These are phyloP conservation scores for Aspergillus mulundensis DNA, from an alignment of 495 filamentous ascomycete genomes.

Conservation along the genomic window DNA sequence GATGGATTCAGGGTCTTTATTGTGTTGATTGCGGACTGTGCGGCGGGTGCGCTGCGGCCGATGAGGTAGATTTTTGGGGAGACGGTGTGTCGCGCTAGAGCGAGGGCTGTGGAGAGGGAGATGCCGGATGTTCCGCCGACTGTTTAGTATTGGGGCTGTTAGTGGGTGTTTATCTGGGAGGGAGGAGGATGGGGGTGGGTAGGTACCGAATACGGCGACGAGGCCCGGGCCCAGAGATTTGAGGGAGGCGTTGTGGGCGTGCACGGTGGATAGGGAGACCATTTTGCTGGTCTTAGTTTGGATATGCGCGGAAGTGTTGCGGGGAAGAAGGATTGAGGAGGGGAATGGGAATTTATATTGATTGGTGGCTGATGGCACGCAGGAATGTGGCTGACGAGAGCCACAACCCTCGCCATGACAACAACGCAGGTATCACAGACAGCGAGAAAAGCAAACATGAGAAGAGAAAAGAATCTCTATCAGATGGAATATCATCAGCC, in stretches of 20 bases:
- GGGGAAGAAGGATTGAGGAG: background rate
- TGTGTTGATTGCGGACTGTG: constrained; percentile 22
- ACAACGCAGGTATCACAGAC: too few species aligned
- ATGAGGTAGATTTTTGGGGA: constrained; percentile 47
- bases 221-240: constrained; percentile 41
- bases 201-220: constrained; percentile 50
- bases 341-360: background rate
- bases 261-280: constrained; percentile 38
- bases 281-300: constrained; percentile 23
- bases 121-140: constrained; percentile 66
- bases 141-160: constrained; percentile 10
- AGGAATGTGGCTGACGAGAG: constrained; percentile 1
- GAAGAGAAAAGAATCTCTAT: background rate
- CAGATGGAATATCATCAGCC: too few species aligned
- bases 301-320: background rate
- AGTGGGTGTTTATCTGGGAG: background rate
- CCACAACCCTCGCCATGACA: too few species aligned
- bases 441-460: background rate
- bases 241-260: constrained; percentile 39
- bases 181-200: too few species aligned
- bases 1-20: constrained; percentile 34
- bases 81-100: constrained; percentile 49
- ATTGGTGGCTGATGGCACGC: background rate
- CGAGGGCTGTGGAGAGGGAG: constrained; percentile 53
- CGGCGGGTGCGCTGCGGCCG: constrained; percentile 38